Evolutionary conservation across 768 basidiomycete genomes (phyloP), one percentile per base, ranked within the genome.

Genomic region (Galerina sulciceps): DNA sequence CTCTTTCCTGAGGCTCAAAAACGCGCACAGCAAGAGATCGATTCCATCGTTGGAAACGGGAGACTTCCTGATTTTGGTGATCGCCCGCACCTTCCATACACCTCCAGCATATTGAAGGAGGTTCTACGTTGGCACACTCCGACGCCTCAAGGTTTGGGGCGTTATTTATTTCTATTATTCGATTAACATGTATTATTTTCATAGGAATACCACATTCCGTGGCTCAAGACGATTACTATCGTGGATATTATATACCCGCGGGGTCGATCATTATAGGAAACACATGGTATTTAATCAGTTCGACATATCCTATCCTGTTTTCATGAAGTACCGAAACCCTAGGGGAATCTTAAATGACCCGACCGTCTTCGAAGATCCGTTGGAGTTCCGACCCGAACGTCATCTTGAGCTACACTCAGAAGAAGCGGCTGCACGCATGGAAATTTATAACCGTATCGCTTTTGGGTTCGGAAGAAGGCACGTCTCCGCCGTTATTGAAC

Each of bases 31-130:
- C 65, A 68, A 57, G 79, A 79, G 58, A 61, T 81, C 11, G 78
- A 80, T 47, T 51, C 60, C 1, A 73, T 79, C 8, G 53, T 81
- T 22, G 78, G 76, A 13, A 58, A 61, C 13, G 65, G 70, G 5
- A 71, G 79, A 8, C 71, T 81, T 6, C 79, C 79, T 1, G 73
- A 73, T n/a, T 73, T 78, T 22, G 64, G 62, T 10, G 80, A 82
- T 56, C 60, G 68, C 3, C 60, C 67, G 2, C 63, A 66, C 9
- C 65, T 82, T 17, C 79, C 79, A 0, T 81, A 80, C 48, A 45
- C 80, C 8, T 61, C 67, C 17, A 74, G 73, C 4, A 51, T 79
- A 5, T 37, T 80, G 35, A 74, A 70, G 53, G 80, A 82, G 62
- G 67, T 76, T 35, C 36, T 49, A 20, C 48, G 48, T 17, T 49